phyloP scores from a whole-genome alignment of 23 red algal species.

The Chondrus crispus region DNA sequence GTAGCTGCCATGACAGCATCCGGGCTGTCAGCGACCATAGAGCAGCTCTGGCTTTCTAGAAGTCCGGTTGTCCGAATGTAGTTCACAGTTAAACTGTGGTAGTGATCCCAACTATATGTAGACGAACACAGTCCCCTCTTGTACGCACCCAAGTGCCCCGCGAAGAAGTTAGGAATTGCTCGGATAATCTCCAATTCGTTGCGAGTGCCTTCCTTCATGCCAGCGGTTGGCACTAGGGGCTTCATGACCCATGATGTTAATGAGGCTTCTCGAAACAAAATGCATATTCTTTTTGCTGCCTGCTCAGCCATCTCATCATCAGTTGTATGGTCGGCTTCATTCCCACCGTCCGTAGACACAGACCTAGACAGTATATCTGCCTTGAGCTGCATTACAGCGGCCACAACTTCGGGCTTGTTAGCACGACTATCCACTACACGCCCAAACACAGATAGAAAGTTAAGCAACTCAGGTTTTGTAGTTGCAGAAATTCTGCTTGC shows the following conservation, averaged over 20 bases:
- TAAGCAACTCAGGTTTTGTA: neutral
- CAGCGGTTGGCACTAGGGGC: neutral
- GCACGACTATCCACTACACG: neutral
- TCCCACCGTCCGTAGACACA: too few relatives aligned
- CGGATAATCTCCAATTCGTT: neutral
- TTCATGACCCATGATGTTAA: too few relatives aligned
- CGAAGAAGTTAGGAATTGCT: neutral
- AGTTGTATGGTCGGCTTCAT: too few relatives aligned
- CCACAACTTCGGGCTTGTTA: neutral
- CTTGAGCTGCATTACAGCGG: neutral
- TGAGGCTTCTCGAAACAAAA: too few relatives aligned
- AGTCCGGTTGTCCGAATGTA: neutral
- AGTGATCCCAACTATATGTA: neutral
- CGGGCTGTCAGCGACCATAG: neutral
- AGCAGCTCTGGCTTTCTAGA: neutral
- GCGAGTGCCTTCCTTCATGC: neutral
- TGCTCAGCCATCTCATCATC: too few relatives aligned
- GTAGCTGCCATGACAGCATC: neutral
- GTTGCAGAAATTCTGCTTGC: too few relatives aligned
- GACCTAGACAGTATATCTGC: too few relatives aligned
- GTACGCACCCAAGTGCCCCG: neutral
- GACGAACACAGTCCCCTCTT: neutral
- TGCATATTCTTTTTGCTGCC: too few relatives aligned
- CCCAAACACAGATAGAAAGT: neutral
- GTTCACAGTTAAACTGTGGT: neutral